Percentiles rank a stretch among this genome's conserved stretches.
These are phyloP conservation scores for Lasiodiplodia citricola DNA, from an alignment of 2,329 filamentous ascomycete species.

Conservation along the genomic window DNA sequence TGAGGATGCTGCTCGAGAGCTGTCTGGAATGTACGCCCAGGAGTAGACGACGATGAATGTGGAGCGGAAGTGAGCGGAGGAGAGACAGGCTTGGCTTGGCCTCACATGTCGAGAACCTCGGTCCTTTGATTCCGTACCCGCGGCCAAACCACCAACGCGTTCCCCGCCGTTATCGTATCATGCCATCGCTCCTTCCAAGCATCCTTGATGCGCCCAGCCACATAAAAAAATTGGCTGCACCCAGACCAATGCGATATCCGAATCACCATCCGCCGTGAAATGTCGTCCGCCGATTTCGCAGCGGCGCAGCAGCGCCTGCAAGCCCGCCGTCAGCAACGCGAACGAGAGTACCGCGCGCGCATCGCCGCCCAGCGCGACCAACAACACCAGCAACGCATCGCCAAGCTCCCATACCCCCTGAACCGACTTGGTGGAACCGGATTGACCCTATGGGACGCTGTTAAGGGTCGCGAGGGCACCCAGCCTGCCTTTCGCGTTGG, in stretches of 20 bases:
- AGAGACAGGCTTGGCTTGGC: background rate
- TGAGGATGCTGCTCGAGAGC: too few species aligned
- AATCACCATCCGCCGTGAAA: slow-evolving; percentile 17
- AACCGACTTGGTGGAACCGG: slow-evolving; percentile 59
- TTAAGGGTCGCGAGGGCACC: slow-evolving; percentile 77
- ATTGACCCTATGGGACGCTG: slow-evolving; percentile 68
- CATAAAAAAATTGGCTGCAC: background rate
- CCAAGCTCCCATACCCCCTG: slow-evolving; percentile 60
- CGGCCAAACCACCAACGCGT: slow-evolving; percentile 5
- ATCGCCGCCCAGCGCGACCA: slow-evolving; percentile 52
- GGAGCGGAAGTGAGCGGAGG: background rate
- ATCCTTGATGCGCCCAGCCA: background rate
- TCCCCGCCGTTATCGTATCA: slow-evolving; percentile 9
- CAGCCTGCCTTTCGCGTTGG: slow-evolving; percentile 89
- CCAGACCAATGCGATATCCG: slow-evolving; percentile 7
- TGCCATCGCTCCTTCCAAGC: slow-evolving; percentile 8
- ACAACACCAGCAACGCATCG: slow-evolving; percentile 49
- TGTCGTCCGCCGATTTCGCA: slow-evolving; percentile 74
- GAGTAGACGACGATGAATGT: too few species aligned
- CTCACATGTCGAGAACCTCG: slow-evolving; percentile 23
- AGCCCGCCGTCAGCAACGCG: slow-evolving; percentile 78
- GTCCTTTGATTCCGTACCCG: slow-evolving; percentile 4
- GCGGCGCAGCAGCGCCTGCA: slow-evolving; percentile 87
- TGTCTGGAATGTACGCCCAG: too few species aligned
- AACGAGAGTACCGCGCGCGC: slow-evolving; percentile 66